phyloP scores from a whole-genome alignment of 805 yeast species.

The Ogataea kodamae region DNA sequence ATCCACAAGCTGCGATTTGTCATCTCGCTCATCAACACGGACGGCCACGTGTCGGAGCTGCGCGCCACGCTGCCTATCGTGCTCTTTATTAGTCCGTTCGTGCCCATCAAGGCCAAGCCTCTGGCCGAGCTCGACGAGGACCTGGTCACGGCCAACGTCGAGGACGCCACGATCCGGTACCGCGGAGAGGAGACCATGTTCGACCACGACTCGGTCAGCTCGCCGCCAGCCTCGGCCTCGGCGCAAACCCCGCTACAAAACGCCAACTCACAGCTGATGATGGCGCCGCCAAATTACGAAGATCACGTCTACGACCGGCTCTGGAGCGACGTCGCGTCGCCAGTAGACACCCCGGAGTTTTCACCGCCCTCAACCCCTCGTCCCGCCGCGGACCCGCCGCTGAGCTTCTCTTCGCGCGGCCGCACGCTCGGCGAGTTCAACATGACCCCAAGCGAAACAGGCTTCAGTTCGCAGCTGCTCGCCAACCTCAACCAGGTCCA shows the following conservation, averaged over 20 bases:
- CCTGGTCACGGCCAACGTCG: conserved; percentile 17
- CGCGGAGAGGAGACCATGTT: conserved; percentile 29
- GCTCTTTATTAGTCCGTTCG: conserved; percentile 59
- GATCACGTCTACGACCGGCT: conserved; percentile 77
- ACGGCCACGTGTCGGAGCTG: conserved; percentile 88
- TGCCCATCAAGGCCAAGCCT: conserved; percentile 56
- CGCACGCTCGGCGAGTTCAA: conserved; percentile 21
- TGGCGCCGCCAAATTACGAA: conserved; percentile 86
- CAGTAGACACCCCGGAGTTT: conserved; percentile 41
- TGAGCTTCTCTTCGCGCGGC: conserved; percentile 3
- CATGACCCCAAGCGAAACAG: conserved; percentile 25
- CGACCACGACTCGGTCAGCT: conserved; percentile 19
- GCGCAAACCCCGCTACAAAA: conserved; percentile 7
- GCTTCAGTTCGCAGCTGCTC: conserved; percentile 36
- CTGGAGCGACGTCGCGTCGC: conserved; percentile 60
- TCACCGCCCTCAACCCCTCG: conserved; percentile 35
- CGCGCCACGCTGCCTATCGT: conserved; percentile 84
- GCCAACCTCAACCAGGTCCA: conserved; percentile 52
- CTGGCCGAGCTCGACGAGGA: conserved; percentile 29
- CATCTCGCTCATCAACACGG: conserved; percentile 77
- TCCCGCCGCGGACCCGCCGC: conserved; percentile 4
- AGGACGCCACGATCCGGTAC: conserved; percentile 28
- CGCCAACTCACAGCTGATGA: conserved; percentile 39
- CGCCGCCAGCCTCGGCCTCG: conserved; percentile 12
- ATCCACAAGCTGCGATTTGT: conserved; percentile 85